phyloP scores from a whole-genome alignment of 2,329 filamentous ascomycete genomes.

The Mycocentrospora acerina region DNA sequence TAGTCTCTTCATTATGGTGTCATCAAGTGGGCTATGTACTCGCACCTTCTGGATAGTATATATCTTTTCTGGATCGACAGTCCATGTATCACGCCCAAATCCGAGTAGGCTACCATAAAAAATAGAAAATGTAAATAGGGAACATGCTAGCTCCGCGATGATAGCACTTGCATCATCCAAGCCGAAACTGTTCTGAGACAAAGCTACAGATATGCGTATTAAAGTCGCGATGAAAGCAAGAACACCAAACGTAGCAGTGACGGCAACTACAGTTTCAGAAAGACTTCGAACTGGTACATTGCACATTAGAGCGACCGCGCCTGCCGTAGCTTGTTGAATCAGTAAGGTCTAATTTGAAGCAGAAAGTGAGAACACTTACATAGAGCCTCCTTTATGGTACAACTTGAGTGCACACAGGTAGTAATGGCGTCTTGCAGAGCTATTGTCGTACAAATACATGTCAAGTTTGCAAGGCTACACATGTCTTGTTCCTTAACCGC shows the following conservation, averaged over 20 bases:
- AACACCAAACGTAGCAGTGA: background rate
- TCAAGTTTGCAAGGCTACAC: constrained; percentile 9
- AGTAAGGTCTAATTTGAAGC: constrained; percentile 13
- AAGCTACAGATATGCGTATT: background rate
- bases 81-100: constrained; percentile 39
- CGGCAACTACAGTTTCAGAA: too few species aligned
- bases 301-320: too few species aligned
- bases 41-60: constrained; percentile 38
- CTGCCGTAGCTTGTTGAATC: constrained; percentile 40
- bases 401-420: constrained; percentile 9
- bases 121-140: background rate
- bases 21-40: background rate
- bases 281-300: constrained; percentile 32
- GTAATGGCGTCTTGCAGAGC: constrained; percentile 5
- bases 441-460: constrained; percentile 11
- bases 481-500: too few species aligned
- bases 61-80: constrained; percentile 43
- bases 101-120: background rate
- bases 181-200: background rate
- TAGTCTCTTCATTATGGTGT: background rate
- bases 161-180: constrained; percentile 28
- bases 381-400: constrained; percentile 11
- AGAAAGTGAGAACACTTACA: constrained; percentile 8
- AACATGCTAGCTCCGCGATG: constrained; percentile 10
- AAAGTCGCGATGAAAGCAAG: background rate